Evolutionary conservation across 2,329 filamentous ascomycete species (phyloP), one percentile per base, ranked within the genome.

Genomic region (Aspergillus quadricinctus): DNA sequence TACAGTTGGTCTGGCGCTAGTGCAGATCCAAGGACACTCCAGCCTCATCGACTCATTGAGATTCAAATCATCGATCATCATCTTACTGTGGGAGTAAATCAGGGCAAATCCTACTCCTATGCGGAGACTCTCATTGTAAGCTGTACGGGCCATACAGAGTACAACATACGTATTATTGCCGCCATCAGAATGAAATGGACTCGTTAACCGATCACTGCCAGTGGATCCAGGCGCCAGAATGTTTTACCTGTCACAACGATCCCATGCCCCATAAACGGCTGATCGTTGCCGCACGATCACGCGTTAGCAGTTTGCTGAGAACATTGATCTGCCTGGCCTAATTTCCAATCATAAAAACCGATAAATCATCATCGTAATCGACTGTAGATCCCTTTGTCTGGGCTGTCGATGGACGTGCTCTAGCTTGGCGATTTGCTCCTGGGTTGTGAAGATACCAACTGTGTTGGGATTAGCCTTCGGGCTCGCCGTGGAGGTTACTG

Each of bases 261-360:
- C 59, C 64, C 55, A 64, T 56, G 66, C 68, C 66, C 69, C 69
- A 67, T 71, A 67, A 72, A 72, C 70, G 69, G 70, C 60, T 69
- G 69, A 71, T 71, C 68, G 67, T 66, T 69, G 64, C 66, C 61
- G 64, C 64, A 63, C 63, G 64, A 65, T 66, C 63, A 61, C 53
- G 55, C 61, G 52, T 54, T 52, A 11, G 31, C 31, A 35, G 31
- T 17, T 31, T 35, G 48, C 53, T 57, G 54, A 61, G 63, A 67
- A 66, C 62, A 37, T 61, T 64, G 69, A 69, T 69, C 67, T 64
- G 23, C 59, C 57, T 58, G 50, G 51, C 55, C 56, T 29, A 28
- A 45, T 17, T 54, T 43, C 53, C 31, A 56, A 46, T 46, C 43
- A 46, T 46, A 46, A 14, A 46, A 46, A 46, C 14, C 8, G 19